A percentile compares a stretch with the other conserved stretches of the same genome.
These are phyloP conservation scores for Hyaloperonospora arabidopsidis DNA, from an alignment of 352 stramenopile species.

Conservation along the genomic window DNA sequence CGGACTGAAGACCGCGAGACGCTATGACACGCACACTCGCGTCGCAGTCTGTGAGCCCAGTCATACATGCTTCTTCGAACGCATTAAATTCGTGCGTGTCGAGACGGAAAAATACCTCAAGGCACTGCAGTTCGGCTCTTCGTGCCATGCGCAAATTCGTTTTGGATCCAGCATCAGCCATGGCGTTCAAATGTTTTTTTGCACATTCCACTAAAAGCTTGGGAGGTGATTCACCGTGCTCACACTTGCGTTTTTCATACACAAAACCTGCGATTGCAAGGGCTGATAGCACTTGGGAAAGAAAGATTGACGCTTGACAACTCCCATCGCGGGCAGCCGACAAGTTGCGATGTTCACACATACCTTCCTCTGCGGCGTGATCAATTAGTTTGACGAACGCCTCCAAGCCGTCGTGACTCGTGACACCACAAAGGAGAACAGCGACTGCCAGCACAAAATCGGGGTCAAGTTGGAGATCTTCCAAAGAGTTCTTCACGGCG, in stretches of 20 bases:
- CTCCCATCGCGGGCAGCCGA: slow-evolving; percentile 21
- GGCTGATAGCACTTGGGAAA: slow-evolving; percentile 41
- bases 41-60: slow-evolving; percentile 43
- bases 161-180: slow-evolving; percentile 12
- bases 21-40: slow-evolving; percentile 46
- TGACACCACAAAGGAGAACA: slow-evolving; percentile 51
- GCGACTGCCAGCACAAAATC: slow-evolving; percentile 62
- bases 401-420: slow-evolving; percentile 49
- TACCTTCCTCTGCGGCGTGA: slow-evolving; percentile 38
- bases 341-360: slow-evolving; percentile 16
- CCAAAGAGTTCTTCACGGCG: slow-evolving; percentile 37
- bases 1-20: slow-evolving; percentile 43
- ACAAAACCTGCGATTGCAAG: slow-evolving; percentile 40
- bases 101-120: slow-evolving; percentile 68
- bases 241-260: slow-evolving; percentile 46
- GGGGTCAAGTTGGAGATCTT: slow-evolving; percentile 42
- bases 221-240: slow-evolving; percentile 48
- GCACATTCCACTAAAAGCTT: slow-evolving; percentile 35
- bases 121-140: slow-evolving; percentile 34
- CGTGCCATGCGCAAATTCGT: slow-evolving; percentile 26
- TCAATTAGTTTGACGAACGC: slow-evolving; percentile 49
- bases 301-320: slow-evolving; percentile 37
- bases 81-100: slow-evolving; percentile 38
- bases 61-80: slow-evolving; percentile 48
- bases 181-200: slow-evolving; percentile 28